Evolutionary conservation across 1,284 basidiomycete genomes (phyloP), one percentile per base, ranked within the genome.

Genomic region (Tilletia setariae): DNA sequence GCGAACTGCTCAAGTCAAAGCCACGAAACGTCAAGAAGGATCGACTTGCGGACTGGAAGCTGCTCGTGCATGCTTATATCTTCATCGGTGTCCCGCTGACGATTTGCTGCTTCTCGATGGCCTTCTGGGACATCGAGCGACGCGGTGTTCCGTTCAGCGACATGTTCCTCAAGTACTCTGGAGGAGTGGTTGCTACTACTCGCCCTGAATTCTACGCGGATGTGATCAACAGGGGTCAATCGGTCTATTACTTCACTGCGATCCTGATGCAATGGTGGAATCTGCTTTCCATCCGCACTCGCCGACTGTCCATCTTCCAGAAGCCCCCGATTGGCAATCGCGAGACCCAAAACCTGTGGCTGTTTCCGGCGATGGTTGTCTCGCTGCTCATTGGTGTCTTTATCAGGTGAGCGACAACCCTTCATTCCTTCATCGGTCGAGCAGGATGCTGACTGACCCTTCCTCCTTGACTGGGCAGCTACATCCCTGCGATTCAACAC

Each of bases 221-320:
- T 69, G 79, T 85, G 19, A 83, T 87, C 30, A 79, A 83, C 69
- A 75, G 81, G 47, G 78, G 71, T 13, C 69, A 79, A 68, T 63
- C 71, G 47, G 69, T 76, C 72, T 84, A 84, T 78, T 88, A 87
- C 80, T 87, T 87, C 83, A 89, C 87, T 40, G 85, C 90, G 49
- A 87, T 90, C 63, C 85, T 89, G 69, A 88, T 88, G 86, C 89
- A 90, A 83, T 90, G 87, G 85, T 88, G 65, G 51, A 76, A 78
- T 67, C 65, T 79, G 66, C 69, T 77, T 25, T 67, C 66, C 35
- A 85, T 86, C 1, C 85, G 87, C 23, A 87, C 86, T 0, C 85
- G 87, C 65, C 84, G 85, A 66, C 83, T 87, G 8, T 85, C 85
- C 59, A 81, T 88, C 68, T 73, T 79, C 66, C 77, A 79, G 64